Evolutionary conservation across 2,329 filamentous ascomycete genomes (phyloP).

Genomic region (Aureobasidium vineae): DNA sequence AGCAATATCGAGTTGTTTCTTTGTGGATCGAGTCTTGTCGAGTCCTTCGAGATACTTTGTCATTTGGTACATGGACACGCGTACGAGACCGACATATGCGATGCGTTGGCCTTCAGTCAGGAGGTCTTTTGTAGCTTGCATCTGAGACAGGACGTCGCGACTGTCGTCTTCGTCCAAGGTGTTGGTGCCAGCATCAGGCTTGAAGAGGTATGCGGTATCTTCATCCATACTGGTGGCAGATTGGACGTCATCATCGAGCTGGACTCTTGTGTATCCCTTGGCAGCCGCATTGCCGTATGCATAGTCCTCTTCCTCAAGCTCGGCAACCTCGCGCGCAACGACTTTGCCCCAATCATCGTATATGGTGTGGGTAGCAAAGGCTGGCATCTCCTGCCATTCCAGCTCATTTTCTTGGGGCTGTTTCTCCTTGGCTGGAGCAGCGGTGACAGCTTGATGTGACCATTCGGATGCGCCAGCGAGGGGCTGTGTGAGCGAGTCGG

Average conservation of each 20-base stretch:
- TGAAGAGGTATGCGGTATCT: slow-evolving; percentile 94
- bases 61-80: slow-evolving; percentile 78
- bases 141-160: slow-evolving; percentile 78
- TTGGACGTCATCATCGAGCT: slow-evolving; percentile 90
- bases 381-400: slow-evolving; percentile 91
- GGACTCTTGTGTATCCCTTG: slow-evolving; percentile 93
- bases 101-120: slow-evolving; percentile 94
- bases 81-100: slow-evolving; percentile 88
- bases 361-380: slow-evolving; percentile 87
- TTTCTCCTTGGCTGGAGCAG: slow-evolving; percentile 47
- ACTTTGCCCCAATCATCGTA: slow-evolving; percentile 93
- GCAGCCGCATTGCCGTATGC: slow-evolving; percentile 78
- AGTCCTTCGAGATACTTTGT: slow-evolving; percentile 64
- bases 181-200: slow-evolving; percentile 59
- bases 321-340: slow-evolving; percentile 73
- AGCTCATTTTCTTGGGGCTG: slow-evolving; percentile 54
- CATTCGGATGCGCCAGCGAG: slow-evolving; percentile 65
- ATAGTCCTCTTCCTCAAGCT: slow-evolving; percentile 66
- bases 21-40: slow-evolving; percentile 62
- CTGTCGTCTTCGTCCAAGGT: slow-evolving; percentile 72
- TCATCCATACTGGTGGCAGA: slow-evolving; percentile 97
- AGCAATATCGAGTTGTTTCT: slow-evolving; percentile 68
- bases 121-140: slow-evolving; percentile 93
- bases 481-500: slow-evolving; percentile 4
- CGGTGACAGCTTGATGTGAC: slow-evolving; percentile 78